phyloP scores from a whole-genome alignment of 1,284 basidiomycete species.

The Moniliophthora roreri region DNA sequence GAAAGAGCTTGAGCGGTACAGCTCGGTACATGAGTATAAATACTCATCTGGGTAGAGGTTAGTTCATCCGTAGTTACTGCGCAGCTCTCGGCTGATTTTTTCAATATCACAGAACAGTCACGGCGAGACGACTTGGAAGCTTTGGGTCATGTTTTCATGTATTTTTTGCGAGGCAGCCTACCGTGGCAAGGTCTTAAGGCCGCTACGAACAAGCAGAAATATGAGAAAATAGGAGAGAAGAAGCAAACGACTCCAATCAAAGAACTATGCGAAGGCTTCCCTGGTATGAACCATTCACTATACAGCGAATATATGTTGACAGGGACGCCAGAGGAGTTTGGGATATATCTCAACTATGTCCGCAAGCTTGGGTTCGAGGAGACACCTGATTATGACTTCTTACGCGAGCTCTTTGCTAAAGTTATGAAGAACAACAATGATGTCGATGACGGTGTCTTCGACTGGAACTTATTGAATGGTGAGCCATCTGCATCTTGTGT shows the following conservation, averaged over 20 bases:
- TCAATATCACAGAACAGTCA: constrained; percentile 75
- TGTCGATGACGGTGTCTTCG: constrained; percentile 85
- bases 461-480: constrained; percentile 89
- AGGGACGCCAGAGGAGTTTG: constrained; percentile 70
- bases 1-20: constrained; percentile 89
- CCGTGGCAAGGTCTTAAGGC: constrained; percentile 98
- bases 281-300: constrained; percentile 52
- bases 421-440: constrained; percentile 89
- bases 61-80: constrained; percentile 26
- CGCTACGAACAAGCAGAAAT: constrained; percentile 97
- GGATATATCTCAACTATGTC: constrained; percentile 87
- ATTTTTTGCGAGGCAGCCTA: constrained; percentile 89
- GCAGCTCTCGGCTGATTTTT: constrained; percentile 5
- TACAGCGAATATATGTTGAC: constrained; percentile 13
- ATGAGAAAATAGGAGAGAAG: constrained; percentile 99
- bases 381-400: constrained; percentile 94
- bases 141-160: constrained; percentile 97
- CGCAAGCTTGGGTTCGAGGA: constrained; percentile 91
- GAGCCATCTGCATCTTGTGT: constrained; percentile 12
- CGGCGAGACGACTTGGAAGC: constrained; percentile 94
- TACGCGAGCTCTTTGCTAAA: constrained; percentile 90
- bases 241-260: constrained; percentile 96
- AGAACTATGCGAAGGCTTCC: constrained; percentile 91
- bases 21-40: constrained; percentile 98
- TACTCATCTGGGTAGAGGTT: constrained; percentile 90